Evolutionary conservation across 768 basidiomycete genomes (phyloP), one percentile per base, ranked within the genome.

Genomic region (Mycena kentingensis): DNA sequence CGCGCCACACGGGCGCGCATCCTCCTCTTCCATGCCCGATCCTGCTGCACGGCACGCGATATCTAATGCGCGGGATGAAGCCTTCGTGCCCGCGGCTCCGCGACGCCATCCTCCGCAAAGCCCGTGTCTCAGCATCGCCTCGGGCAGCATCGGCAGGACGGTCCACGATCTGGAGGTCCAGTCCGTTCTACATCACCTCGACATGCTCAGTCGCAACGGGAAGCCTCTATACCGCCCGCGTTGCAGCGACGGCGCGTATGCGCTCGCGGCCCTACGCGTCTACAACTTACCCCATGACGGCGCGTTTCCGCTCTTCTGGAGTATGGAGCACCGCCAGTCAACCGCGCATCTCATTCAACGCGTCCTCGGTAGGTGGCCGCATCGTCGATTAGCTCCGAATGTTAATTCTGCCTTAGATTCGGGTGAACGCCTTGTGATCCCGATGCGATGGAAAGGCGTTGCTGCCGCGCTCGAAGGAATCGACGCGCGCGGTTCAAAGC

Each of bases 301-400:
- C 13, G 79, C 76, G 5, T 84, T 85, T 60, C 81, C 81, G 78
- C 67, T 81, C n/a, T 79, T 87, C 63, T 87, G 85, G 85, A 76
- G 73, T 39, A 74, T 72, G 54, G 75, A 74, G 42, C 71, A 74
- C 60, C 79, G 77, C 63, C 65, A 62, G 50, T 65, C 65, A 21
- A 84, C 81, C 16, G 82, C 82, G 15, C 65, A 66, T n/a, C 63
- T 77, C 49, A 79, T 87, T 27, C 76, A 81, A 63, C 74, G 73
- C 38, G 71, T 84, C 49, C 67, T 79, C 45, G 68, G 85, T 85
- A 64, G 62, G 83, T 78, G 18, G n/a, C n/a, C 32, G 32, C 45
- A 32, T 39, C 39, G 2, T 44, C 2, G 32, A 41, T 18, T 12
- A 28, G 18, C 41, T 5, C 46, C 39, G 2, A 19, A 7, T 21